Base-by-base conservation (phyloP, 257 asterid species). In the Rubia yunnanensis region DNA sequence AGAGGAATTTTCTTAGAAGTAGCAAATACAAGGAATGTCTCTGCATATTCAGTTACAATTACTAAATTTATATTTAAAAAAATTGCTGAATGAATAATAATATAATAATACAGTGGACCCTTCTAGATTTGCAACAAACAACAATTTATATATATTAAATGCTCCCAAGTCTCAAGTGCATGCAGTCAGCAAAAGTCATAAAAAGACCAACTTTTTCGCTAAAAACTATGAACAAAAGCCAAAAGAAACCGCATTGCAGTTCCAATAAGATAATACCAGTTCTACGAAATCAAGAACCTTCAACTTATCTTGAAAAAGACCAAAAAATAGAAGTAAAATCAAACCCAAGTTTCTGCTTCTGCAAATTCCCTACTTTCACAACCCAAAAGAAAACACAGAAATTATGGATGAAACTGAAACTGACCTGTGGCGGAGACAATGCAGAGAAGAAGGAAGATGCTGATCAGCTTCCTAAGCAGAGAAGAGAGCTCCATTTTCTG, bases 341-440 rank as follows among this genome's bases (percentile, higher is more conserved):
- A 41, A 22, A 54, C 55, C 41, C 49, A 62, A 13, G 0, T 57
- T 41, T 32, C 71, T 26, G 59, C 32, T 39, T 64, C 65, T 34
- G 36, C 61, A 49, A 70, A 63, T 35, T 28, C 27, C 3, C 18
- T 49, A 15, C n/a, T 31, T 50, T 44, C 20, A 6, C 17, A 3
- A 48, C 10, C 44, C 13, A 44, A 50, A 28, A 20, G 26, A 10
- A 30, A 11, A 54, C 10, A 13, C n/a, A 26, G 3, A 38, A 22
- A 0, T 10, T 41, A n/a, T 14, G 48, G 10, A 46, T 24, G 36
- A 17, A 24, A 23, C 13, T 48, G 20, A 55, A 17, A 69, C 66
- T 69, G 55, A 73, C 81, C 76, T 73, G 78, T 67, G 68, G 67
- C 67, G 52, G 68, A 67, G 18, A 73, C 65, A 70, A 60, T 35